Percentiles rank a stretch among this genome's conserved stretches.
phyloP scores from a whole-genome alignment of 2,329 filamentous ascomycete genomes.

The Fusarium pseudoanthophilum region DNA sequence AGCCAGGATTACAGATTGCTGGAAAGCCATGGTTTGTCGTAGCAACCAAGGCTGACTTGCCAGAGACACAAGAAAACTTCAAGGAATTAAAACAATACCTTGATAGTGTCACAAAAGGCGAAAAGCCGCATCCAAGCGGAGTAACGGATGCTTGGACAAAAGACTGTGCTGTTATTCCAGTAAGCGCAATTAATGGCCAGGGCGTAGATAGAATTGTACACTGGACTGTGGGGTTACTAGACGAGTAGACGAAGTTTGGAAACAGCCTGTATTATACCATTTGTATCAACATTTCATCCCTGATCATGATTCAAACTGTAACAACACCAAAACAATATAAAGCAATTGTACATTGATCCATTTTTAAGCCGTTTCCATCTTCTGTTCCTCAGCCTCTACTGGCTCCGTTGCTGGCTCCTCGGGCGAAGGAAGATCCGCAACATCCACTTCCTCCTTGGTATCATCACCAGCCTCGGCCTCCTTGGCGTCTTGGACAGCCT shows the following conservation, averaged over 20 bases:
- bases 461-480: slow-evolving; percentile 42
- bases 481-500: slow-evolving; percentile 50
- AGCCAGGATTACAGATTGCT: slow-evolving; percentile 76
- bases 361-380: slow-evolving; percentile 34
- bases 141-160: slow-evolving; percentile 66
- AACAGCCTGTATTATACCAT: slow-evolving; percentile 38
- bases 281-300: slow-evolving; percentile 32
- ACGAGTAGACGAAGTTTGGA: slow-evolving; percentile 50
- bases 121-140: slow-evolving; percentile 77
- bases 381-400: slow-evolving; percentile 17
- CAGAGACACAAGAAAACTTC: slow-evolving; percentile 83
- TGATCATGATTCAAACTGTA: slow-evolving; percentile 35
- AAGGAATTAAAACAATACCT: slow-evolving; percentile 76
- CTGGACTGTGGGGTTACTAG: slow-evolving; percentile 75
- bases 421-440: slow-evolving; percentile 53
- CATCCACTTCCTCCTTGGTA: slow-evolving; percentile 44
- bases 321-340: slow-evolving; percentile 36
- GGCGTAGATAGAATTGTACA: slow-evolving; percentile 81
- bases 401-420: slow-evolving; percentile 39
- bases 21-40: slow-evolving; percentile 97
- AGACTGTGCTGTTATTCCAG: slow-evolving; percentile 78
- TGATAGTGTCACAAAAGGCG: slow-evolving; percentile 69
- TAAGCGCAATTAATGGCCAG: slow-evolving; percentile 89
- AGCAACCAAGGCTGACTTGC: slow-evolving; percentile 90
- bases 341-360: slow-evolving; percentile 30